Base-by-base conservation (phyloP, 257 asterid species). In the Verbena officinalis region DNA sequence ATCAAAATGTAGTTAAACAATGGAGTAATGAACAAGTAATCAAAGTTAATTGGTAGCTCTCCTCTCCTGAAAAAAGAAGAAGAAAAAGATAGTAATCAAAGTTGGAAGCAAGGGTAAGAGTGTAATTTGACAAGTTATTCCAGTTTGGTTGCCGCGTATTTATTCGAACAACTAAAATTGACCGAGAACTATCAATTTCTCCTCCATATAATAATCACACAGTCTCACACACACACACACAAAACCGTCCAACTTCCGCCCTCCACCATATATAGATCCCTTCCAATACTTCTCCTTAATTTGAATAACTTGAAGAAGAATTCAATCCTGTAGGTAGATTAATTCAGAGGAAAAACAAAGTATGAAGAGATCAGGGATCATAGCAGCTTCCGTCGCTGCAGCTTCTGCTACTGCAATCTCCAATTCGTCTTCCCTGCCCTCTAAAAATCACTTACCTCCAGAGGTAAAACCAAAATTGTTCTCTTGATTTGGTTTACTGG, bases 311-410 rank as follows among this genome's bases (percentile, higher is more conserved):
- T n/a, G n/a, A n/a, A n/a, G n/a, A n/a, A n/a, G n/a, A 39, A 40
- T 50, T 62, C 15, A 10, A 13, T 42, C 15, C 0, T 53, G 19
- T 42, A 58, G 19, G n/a, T n/a, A n/a, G n/a, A n/a, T n/a, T n/a
- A n/a, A 31, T 61, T 75, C 64, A 27, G 40, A 44, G 48, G 19
- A 23, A 21, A 38, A 70, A 31, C 48, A 23, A 10, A 54, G n/a
- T 55, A 86, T 87, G 95, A 87, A 84, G 84, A 87, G 80, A 82
- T 75, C 95, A 0, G 78, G 80, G 30, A 17, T 79, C 30, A 23
- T 82, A 0, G 86, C 84, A 1, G 87, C 88, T 4, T 80, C 92
- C 67, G 67, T 80, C 22, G 87, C 92, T 5, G 86, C 88, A 19
- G 86, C 81, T 63, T 82, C 86, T 46, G 73, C 75, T 60, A n/a